Base-by-base conservation (phyloP, 805 yeast species). In the Vanderwaltozyma yarrowii region DNA sequence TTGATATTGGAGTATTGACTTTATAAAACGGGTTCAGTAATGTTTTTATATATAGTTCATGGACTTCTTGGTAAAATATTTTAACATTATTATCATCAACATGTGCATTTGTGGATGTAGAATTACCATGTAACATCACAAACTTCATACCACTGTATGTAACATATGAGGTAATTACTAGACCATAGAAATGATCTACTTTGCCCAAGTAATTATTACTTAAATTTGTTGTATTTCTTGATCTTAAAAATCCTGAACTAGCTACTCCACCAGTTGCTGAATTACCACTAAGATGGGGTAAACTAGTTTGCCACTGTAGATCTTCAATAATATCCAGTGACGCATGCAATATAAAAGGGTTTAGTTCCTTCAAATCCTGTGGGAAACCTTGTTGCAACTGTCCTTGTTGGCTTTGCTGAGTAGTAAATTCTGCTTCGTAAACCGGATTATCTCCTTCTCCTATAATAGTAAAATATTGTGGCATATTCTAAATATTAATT, bases 261-360 rank as follows among this genome's bases (percentile, higher is more conserved):
- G 18, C 19, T 8, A 34, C 27, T 9, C 27, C 27, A 18, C 29
- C 27, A 5, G 17, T 26, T 25, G 31, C 41, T n/a, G n/a, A n/a
- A 4, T 35, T 27, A 16, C 44, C 39, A 9, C 25, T 33, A 5
- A 16, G 18, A 5, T 20, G 12, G 7, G 32, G 32, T 8, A 36
- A 15, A 10, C 7, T 74, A 9, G 74, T 67, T 34, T 74, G 72
- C 89, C 95, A 87, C 54, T 87, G 96, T 2, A 76, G 61, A 50
- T 88, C 95, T 45, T 92, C 96, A 0, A 92, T 77, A n/a, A 92
- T 69, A 58, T 92, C 98, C 27, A 92, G 61, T 2, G 97, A 76
- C 1, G 96, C 74, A 54, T 92, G 94, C 26, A 88, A 72, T 21
- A 92, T 78, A 52, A 87, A 89, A 17, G 96, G 96, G 47, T 81